phyloP scores from a whole-genome alignment of 805 yeast genomes.

The Myxozyma mucilagina region DNA sequence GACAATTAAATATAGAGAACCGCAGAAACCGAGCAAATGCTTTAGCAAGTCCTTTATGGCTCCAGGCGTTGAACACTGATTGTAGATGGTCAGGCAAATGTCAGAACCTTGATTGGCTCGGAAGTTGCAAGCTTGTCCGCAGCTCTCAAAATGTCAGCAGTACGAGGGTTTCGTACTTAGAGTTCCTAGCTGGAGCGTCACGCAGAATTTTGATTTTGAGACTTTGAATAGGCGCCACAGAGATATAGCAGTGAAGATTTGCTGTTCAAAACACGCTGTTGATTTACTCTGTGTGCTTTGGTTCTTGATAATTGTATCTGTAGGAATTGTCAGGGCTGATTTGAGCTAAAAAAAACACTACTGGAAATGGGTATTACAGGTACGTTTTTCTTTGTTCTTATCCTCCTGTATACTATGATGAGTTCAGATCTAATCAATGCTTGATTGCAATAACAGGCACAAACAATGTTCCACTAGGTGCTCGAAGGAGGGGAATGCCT shows the following conservation, averaged over 20 bases:
- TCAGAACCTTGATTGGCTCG: conserved; percentile 9
- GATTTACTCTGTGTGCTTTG: background rate
- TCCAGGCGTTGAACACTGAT: background rate
- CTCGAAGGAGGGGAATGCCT: conserved; percentile 24
- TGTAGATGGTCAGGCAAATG: conserved; percentile 1
- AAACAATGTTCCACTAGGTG: conserved; percentile 31
- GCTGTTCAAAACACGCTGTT: background rate
- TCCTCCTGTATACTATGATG: background rate
- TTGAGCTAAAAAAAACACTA: background rate
- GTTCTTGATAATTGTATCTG: background rate
- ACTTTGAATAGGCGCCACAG: background rate
- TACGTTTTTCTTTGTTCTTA: background rate
- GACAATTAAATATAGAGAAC: too few species aligned
- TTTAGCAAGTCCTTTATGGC: background rate
- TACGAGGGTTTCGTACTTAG: background rate
- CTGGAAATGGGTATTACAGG: conserved; percentile 1
- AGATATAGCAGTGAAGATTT: background rate
- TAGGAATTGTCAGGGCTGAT: background rate
- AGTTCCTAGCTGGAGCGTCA: background rate
- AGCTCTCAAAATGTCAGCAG: background rate
- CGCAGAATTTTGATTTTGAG: background rate
- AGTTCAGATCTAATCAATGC: background rate
- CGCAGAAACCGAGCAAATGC: background rate
- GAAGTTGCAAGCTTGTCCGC: background rate
- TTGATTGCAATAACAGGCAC: conserved; percentile 22